These are phyloP conservation scores for Piper longum DNA, from an alignment of 164 flowering plant genomes.

Conservation along the genomic window DNA sequence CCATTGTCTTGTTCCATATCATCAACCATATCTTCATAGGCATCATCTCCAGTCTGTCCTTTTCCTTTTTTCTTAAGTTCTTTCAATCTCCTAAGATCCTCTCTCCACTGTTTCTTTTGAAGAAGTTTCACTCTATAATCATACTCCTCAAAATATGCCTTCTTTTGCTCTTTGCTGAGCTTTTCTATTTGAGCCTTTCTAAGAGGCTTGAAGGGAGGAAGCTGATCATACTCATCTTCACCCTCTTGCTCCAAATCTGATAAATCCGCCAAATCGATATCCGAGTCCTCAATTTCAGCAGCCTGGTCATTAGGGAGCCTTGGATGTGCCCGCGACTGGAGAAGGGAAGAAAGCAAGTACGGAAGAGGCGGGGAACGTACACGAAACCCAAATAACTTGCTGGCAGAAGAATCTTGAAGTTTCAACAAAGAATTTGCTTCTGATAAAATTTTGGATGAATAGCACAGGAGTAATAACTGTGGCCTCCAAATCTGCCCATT, in stretches of 20 bases:
- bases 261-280: slow-evolving; percentile 61
- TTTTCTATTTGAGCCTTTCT: slow-evolving; percentile 60
- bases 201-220: slow-evolving; percentile 89
- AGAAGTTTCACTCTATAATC: slow-evolving; percentile 92
- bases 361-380: slow-evolving; percentile 81
- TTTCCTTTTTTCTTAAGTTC: slow-evolving; percentile 64
- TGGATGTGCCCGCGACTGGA: slow-evolving; percentile 86
- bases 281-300: slow-evolving; percentile 71
- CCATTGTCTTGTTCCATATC: slow-evolving; percentile 52
- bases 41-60: slow-evolving; percentile 17
- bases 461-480: slow-evolving; percentile 61
- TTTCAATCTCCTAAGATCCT: slow-evolving; percentile 65
- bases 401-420: slow-evolving; percentile 60
- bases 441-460: slow-evolving; percentile 73
- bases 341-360: slow-evolving; percentile 68
- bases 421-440: slow-evolving; percentile 71
- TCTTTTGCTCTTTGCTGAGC: slow-evolving; percentile 76
- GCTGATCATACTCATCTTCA: slow-evolving; percentile 89
- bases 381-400: slow-evolving; percentile 78
- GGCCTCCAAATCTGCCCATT: slow-evolving; percentile 86
- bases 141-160: slow-evolving; percentile 87
- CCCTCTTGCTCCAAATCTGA: slow-evolving; percentile 64
- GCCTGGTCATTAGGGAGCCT: slow-evolving; percentile 67
- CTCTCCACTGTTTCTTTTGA: slow-evolving; percentile 87
- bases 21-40: slow-evolving; percentile 25